phyloP scores from a whole-genome alignment of 2,329 filamentous ascomycete species.

The Colletotrichum sp. region DNA sequence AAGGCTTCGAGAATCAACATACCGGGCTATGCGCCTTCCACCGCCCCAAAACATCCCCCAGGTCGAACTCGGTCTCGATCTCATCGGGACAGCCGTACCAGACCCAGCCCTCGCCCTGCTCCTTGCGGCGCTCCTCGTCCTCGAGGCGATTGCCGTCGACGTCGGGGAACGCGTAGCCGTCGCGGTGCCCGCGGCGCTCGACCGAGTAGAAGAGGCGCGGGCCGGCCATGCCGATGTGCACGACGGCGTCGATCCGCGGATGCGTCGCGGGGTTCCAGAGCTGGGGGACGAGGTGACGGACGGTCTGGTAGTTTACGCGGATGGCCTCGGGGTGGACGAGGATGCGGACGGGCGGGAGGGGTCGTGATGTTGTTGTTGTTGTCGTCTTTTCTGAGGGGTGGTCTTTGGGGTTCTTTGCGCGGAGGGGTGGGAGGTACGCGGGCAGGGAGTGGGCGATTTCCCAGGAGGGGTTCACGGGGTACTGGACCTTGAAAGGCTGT shows the following conservation, averaged over 20 bases:
- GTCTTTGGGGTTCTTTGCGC: conserved; percentile 43
- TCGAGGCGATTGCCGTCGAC: conserved; percentile 68
- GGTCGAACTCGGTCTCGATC: conserved; percentile 61
- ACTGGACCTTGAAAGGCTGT: conserved; percentile 77
- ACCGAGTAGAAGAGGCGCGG: conserved; percentile 68
- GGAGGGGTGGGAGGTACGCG: conserved; percentile 60
- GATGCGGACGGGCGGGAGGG: conserved; percentile 61
- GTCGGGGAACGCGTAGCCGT: conserved; percentile 74
- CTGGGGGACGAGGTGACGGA: conserved; percentile 66
- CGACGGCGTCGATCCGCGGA: conserved; percentile 63
- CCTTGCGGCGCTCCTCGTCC: conserved; percentile 45
- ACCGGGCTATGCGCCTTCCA: conserved; percentile 62
- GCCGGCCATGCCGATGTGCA: conserved; percentile 85
- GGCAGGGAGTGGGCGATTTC: conserved; percentile 77
- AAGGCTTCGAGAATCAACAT: conserved; percentile 25
- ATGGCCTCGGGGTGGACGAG: conserved; percentile 70
- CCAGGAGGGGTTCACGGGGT: conserved; percentile 80
- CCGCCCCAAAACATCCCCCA: conserved; percentile 59
- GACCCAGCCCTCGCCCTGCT: conserved; percentile 49
- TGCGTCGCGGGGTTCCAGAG: conserved; percentile 58
- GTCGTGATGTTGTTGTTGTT: conserved; percentile 30
- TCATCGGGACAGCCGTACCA: conserved; percentile 61
- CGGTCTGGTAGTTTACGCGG: conserved; percentile 72
- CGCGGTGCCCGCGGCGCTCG: conserved; percentile 73
- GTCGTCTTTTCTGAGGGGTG: conserved; percentile 27